Evolutionary conservation across 1,139 yeast species (phyloP).

Genomic region (Pichia sp.): DNA sequence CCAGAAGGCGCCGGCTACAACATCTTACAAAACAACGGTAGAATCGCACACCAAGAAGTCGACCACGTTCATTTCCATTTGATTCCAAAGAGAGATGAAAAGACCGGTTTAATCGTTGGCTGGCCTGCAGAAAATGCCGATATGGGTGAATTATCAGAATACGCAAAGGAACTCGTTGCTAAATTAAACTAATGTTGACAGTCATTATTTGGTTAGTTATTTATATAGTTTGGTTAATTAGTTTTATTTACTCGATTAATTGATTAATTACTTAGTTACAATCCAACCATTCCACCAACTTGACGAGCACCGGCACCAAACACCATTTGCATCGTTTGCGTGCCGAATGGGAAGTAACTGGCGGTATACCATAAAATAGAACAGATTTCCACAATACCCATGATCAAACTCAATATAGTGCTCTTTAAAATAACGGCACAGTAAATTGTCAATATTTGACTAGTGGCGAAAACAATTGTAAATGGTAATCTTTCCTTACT

Average conservation of each 20-base stretch:
- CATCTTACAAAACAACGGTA: slow-evolving; percentile 86
- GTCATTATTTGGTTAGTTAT: neutral
- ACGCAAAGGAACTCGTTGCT: slow-evolving; percentile 60
- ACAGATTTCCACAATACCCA: slow-evolving; percentile 73
- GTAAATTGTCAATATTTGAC: slow-evolving; percentile 35
- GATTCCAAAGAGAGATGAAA: slow-evolving; percentile 76
- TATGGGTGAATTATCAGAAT: slow-evolving; percentile 62
- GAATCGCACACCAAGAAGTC: slow-evolving; percentile 91
- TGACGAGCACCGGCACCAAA: slow-evolving; percentile 79
- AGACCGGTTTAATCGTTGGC: slow-evolving; percentile 77
- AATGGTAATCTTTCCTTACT: slow-evolving; percentile 79
- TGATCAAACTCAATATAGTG: slow-evolving; percentile 72
- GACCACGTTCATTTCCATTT: slow-evolving; percentile 97
- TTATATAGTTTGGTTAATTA: neutral
- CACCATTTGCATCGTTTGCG: slow-evolving; percentile 75
- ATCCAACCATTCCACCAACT: slow-evolving; percentile 56
- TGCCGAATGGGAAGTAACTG: slow-evolving; percentile 95
- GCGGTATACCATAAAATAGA: slow-evolving; percentile 88
- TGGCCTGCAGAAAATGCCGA: slow-evolving; percentile 90
- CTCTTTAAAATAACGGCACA: slow-evolving; percentile 56
- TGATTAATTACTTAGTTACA: slow-evolving; percentile 8
- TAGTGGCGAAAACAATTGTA: slow-evolving; percentile 71
- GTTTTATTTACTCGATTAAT: neutral
- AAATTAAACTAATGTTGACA: slow-evolving; percentile 36
- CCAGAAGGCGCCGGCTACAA: slow-evolving; percentile 85